Percentiles rank a stretch among this genome's conserved stretches.
Conservation (phyloP, 805 yeast species). For the Ogataea saltuana region DNA sequence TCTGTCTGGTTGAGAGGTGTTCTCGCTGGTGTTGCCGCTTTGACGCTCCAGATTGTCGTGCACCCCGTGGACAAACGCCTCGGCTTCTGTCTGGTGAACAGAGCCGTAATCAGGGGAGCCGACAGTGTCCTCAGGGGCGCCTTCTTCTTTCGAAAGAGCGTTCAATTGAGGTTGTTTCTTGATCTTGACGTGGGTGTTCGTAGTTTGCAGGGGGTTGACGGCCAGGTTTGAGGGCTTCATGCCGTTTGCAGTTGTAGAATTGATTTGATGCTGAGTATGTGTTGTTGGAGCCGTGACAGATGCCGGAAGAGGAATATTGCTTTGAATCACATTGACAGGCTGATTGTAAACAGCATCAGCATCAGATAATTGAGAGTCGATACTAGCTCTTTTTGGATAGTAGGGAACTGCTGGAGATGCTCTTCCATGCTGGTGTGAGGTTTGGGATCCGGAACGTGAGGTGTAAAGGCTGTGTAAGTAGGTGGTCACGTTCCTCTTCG, state of each 20-base stretch:
- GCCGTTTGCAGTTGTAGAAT: conserved; percentile 31
- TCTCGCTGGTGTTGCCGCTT: conserved; percentile 6
- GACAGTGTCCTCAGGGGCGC: conserved; percentile 7
- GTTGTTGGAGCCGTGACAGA: no score
- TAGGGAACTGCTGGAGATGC: conserved; percentile 14
- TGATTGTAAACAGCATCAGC: background rate
- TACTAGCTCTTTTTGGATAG: conserved; percentile 19
- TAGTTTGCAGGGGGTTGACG: conserved; percentile 65
- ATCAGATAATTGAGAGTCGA: conserved; percentile 15
- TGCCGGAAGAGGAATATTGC: conserved; percentile 11
- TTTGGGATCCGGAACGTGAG: conserved; percentile 16
- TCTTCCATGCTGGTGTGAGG: conserved; percentile 1
- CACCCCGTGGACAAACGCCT: conserved; percentile 40
- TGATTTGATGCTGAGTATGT: conserved; percentile 16
- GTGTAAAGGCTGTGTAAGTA: conserved; percentile 63
- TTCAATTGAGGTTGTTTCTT: conserved; percentile 51
- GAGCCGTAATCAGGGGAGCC: conserved; percentile 29
- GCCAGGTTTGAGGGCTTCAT: conserved; percentile 66
- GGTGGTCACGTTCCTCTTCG: conserved; percentile 66
- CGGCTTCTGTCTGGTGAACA: conserved; percentile 47
- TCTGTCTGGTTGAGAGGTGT: background rate
- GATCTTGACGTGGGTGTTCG: conserved; percentile 65
- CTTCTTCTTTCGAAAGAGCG: background rate
- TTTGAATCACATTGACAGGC: background rate
- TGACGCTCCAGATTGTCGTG: conserved; percentile 29